Evolutionary conservation across 345 rosid genomes (phyloP).

Genomic region (Moricandia arvensis): DNA sequence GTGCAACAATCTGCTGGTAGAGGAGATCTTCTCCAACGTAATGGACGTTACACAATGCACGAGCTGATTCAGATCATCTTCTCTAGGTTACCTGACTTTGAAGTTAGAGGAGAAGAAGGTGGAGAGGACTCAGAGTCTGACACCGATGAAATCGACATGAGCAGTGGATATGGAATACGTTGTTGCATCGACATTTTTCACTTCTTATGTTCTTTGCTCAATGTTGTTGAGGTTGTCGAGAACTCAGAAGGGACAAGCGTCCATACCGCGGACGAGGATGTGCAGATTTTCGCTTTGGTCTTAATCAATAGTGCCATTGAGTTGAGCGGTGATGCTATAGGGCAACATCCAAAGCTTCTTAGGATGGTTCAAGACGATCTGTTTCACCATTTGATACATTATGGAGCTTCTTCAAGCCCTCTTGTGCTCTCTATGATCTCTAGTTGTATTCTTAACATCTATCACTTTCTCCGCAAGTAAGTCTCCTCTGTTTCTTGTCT

Average conservation of each 20-base stretch:
- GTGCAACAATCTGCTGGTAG: slow-evolving; percentile 69
- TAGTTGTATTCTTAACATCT: slow-evolving; percentile 78
- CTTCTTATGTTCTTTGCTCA: slow-evolving; percentile 74
- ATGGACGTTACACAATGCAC: slow-evolving; percentile 75
- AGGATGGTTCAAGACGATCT: slow-evolving; percentile 80
- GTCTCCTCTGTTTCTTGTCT: neutral
- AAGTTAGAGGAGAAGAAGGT: slow-evolving; percentile 42
- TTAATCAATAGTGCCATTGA: slow-evolving; percentile 75
- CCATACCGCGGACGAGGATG: slow-evolving; percentile 65
- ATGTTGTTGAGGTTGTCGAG: slow-evolving; percentile 68
- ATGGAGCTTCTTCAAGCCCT: slow-evolving; percentile 69
- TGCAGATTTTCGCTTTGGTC: slow-evolving; percentile 55
- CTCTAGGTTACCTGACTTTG: slow-evolving; percentile 63
- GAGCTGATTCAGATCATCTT: slow-evolving; percentile 77
- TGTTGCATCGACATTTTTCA: slow-evolving; percentile 80
- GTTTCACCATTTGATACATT: slow-evolving; percentile 84
- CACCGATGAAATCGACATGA: slow-evolving; percentile 49
- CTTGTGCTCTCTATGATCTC: slow-evolving; percentile 84
- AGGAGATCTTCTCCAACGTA: slow-evolving; percentile 82
- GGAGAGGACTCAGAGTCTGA: slow-evolving; percentile 67
- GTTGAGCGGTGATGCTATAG: slow-evolving; percentile 74
- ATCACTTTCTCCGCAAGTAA: slow-evolving; percentile 83
- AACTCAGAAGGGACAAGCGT: slow-evolving; percentile 49
- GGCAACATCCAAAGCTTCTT: slow-evolving; percentile 69
- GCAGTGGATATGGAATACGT: slow-evolving; percentile 61